These are phyloP conservation scores for Malassezia caprae DNA, from an alignment of 1,284 basidiomycete species.

Conservation along the genomic window DNA sequence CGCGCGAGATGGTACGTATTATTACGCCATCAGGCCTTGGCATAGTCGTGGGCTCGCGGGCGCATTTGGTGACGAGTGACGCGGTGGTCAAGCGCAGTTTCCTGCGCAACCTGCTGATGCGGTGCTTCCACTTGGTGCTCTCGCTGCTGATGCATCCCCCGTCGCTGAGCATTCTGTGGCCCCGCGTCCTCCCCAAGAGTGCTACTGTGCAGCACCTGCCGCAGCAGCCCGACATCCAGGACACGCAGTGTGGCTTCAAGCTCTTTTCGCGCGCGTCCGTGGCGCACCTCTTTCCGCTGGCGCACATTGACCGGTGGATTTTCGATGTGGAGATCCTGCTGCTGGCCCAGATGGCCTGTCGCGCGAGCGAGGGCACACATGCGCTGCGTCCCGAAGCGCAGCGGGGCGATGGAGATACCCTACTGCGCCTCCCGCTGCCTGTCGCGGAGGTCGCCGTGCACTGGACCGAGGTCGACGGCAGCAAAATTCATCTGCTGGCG, in stretches of 20 bases:
- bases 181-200: neutral
- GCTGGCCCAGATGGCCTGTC: constrained; percentile 55
- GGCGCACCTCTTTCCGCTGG: constrained; percentile 62
- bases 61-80: constrained; percentile 78
- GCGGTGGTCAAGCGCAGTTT: constrained; percentile 86
- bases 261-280: constrained; percentile 65
- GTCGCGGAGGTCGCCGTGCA: constrained; percentile 74
- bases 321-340: constrained; percentile 90
- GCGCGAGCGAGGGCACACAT: constrained; percentile 7
- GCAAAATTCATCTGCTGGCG: constrained; percentile 73
- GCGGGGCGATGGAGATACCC: constrained; percentile 5
- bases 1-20: constrained; percentile 55
- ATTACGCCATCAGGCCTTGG: constrained; percentile 54
- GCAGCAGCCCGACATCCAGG: constrained; percentile 68
- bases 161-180: constrained; percentile 9
- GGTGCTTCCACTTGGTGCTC: constrained; percentile 61
- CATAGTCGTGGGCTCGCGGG: constrained; percentile 66
- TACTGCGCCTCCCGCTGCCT: constrained; percentile 58
- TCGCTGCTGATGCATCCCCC: constrained; percentile 34
- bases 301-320: constrained; percentile 59
- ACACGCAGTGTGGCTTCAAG: constrained; percentile 96
- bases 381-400: constrained; percentile 3
- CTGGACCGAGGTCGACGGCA: constrained; percentile 84
- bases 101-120: constrained; percentile 82
- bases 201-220: constrained; percentile 14